Evolutionary conservation across 805 yeast species (phyloP).

Genomic region (Starmerella sp.): DNA sequence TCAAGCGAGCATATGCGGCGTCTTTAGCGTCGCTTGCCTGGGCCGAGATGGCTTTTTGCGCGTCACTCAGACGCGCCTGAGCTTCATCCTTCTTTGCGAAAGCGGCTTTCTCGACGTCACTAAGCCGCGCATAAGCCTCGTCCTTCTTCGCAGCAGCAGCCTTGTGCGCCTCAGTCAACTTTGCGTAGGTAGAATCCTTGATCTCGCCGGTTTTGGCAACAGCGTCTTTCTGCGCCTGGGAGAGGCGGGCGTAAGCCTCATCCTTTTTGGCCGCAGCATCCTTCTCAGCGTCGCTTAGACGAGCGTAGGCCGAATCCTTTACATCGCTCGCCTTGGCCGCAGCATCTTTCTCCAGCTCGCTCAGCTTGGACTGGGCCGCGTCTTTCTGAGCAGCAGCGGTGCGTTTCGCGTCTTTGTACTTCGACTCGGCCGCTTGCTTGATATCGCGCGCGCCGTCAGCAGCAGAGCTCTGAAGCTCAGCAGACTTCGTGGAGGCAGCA

Average conservation of each 20-base stretch:
- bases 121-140: no score
- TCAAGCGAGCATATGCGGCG: background rate
- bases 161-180: background rate
- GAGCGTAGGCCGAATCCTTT: background rate
- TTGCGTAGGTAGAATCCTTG: background rate
- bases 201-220: background rate
- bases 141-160: background rate
- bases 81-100: background rate
- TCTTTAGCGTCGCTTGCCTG: background rate
- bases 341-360: background rate
- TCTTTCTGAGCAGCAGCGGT: background rate
- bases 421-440: background rate
- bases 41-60: background rate
- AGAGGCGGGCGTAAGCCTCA: background rate
- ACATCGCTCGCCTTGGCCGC: background rate
- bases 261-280: background rate
- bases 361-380: background rate
- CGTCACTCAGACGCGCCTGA: background rate
- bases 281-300: background rate
- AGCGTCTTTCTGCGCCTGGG: background rate
- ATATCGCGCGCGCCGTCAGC: background rate
- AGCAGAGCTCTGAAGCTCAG: background rate
- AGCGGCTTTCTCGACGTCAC: background rate
- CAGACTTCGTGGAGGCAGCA: background rate
- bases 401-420: background rate